Conservation (phyloP, 768 basidiomycete genomes). For the Mycena epipterygia region DNA sequence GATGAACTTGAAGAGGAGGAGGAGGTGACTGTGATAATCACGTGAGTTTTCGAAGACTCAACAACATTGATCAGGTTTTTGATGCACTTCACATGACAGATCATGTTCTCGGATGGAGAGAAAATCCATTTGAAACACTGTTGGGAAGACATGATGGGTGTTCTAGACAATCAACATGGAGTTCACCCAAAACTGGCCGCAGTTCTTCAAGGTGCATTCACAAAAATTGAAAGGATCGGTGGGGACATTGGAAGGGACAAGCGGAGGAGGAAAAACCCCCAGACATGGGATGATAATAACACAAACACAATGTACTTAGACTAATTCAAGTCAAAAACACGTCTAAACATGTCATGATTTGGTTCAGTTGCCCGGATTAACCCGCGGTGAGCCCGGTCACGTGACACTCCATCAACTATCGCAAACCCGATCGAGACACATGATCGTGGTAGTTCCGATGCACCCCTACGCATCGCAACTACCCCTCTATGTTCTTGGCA, state of each 20-base stretch:
- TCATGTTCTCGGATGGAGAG: not conserved
- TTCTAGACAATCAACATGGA: not conserved
- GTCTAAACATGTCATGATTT: no score
- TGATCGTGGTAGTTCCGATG: no score
- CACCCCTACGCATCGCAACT: no score
- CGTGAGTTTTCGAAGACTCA: not conserved
- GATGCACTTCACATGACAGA: not conserved
- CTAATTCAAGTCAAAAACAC: not conserved
- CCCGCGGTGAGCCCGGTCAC: no score
- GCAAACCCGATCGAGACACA: no score
- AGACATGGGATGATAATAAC: not conserved
- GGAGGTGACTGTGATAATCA: not conserved
- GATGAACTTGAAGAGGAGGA: not conserved
- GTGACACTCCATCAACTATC: no score
- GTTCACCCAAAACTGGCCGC: not conserved
- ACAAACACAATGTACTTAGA: not conserved
- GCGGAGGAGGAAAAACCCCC: not conserved
- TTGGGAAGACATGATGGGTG: conserved; percentile 7
- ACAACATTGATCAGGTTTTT: not conserved
- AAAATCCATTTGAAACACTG: not conserved
- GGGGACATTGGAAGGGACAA: conserved; percentile 2
- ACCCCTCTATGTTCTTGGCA: no score
- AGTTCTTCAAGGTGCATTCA: not conserved
- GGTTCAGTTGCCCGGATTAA: no score
- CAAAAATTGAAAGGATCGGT: not conserved